These are phyloP conservation scores for Pichia sp. DNA, from an alignment of 1,139 yeast species.

Conservation along the genomic window DNA sequence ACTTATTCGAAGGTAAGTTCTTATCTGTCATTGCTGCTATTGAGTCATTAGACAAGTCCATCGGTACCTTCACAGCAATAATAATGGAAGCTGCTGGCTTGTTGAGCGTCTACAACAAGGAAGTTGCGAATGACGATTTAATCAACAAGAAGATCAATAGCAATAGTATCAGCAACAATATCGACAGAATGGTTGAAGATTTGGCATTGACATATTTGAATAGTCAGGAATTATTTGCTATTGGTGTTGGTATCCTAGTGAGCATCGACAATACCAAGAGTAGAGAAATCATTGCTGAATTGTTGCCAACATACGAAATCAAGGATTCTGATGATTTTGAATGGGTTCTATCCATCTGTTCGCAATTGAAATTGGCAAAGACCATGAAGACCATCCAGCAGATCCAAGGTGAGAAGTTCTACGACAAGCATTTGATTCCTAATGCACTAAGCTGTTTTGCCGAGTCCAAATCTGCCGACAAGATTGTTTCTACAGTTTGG, in stretches of 20 bases:
- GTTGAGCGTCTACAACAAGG: constrained; percentile 42
- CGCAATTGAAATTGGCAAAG: constrained; percentile 46
- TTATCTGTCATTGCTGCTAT: constrained; percentile 60
- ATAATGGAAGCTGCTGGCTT: constrained; percentile 65
- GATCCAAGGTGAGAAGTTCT: constrained; percentile 31
- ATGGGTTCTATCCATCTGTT: constrained; percentile 67
- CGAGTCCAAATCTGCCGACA: constrained; percentile 56
- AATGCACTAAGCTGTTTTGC: constrained; percentile 72
- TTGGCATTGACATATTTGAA: constrained; percentile 58
- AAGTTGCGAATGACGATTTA: constrained; percentile 6
- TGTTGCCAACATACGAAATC: constrained; percentile 60
- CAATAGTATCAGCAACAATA: constrained; percentile 42
- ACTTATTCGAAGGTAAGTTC: constrained; percentile 57
- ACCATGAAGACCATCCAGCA: constrained; percentile 47
- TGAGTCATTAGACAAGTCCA: constrained; percentile 61
- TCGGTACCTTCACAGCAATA: constrained; percentile 66
- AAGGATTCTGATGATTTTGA: constrained; percentile 73
- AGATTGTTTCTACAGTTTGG: constrained; percentile 41
- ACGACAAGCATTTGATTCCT: constrained; percentile 38
- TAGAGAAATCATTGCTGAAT: constrained; percentile 52
- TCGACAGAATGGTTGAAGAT: constrained; percentile 59
- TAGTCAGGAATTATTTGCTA: constrained; percentile 54
- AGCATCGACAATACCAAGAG: constrained; percentile 39
- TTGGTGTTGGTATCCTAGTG: constrained; percentile 59
- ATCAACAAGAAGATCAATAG: constrained; percentile 14